phyloP scores from a whole-genome alignment of 495 filamentous ascomycete species.

The Hypoxylon lenormandii region DNA sequence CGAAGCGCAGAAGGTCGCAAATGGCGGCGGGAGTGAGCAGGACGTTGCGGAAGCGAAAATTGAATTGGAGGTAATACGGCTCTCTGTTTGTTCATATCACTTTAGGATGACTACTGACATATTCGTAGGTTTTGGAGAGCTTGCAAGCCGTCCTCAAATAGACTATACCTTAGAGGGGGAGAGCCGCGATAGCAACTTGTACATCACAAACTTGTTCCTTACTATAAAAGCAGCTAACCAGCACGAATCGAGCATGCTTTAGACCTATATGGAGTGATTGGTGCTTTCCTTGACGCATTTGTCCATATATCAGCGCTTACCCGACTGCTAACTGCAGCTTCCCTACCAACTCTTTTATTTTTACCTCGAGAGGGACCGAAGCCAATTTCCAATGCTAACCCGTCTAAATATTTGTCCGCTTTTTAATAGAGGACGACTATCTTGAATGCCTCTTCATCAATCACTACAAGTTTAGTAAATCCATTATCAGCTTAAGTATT shows the following conservation, averaged over 20 bases:
- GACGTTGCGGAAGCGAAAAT: slow-evolving; percentile 98
- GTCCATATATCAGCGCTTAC: slow-evolving; percentile 19
- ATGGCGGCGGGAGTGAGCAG: slow-evolving; percentile 91
- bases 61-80: slow-evolving; percentile 86
- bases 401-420: not conserved
- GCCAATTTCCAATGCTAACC: slow-evolving; percentile 2
- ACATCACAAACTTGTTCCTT: slow-evolving; percentile 50
- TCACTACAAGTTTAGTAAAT: slow-evolving; percentile 6
- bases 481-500: slow-evolving; percentile 25
- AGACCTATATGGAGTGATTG: slow-evolving; percentile 9
- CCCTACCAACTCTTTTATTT: slow-evolving; percentile 17
- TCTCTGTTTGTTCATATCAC: not conserved
- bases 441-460: slow-evolving; percentile 4
- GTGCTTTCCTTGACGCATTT: slow-evolving; percentile 11
- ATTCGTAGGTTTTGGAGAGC: slow-evolving; percentile 74
- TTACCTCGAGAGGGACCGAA: not conserved
- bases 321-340: slow-evolving; percentile 22
- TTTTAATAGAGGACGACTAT: not conserved
- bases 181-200: slow-evolving; percentile 43
- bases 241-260: slow-evolving; percentile 44
- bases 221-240: slow-evolving; percentile 28
- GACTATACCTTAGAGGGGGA: slow-evolving; percentile 46
- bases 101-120: slow-evolving; percentile 32
- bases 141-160: slow-evolving; percentile 82
- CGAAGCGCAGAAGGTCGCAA: slow-evolving; percentile 94